Conservation (phyloP, 2,329 filamentous ascomycete genomes). For the Metarhizium brunneum region DNA sequence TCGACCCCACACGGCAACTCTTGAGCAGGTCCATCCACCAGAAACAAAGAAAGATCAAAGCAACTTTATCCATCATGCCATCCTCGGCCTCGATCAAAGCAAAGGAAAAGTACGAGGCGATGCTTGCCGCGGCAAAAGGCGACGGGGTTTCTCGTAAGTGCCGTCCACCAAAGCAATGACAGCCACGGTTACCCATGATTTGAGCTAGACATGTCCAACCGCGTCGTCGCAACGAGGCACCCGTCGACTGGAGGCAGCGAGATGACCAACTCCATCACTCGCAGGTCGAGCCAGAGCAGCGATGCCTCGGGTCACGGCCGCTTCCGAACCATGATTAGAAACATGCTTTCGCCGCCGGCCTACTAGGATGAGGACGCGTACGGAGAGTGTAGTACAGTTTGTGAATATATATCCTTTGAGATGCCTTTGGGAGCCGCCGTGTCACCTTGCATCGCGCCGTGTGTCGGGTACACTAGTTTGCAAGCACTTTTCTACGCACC, state of each 20-base stretch:
- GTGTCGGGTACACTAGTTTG: too few relatives aligned
- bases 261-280: conserved; percentile 7
- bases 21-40: background rate
- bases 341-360: conserved; percentile 6
- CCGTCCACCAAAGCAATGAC: background rate
- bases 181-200: background rate
- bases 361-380: background rate
- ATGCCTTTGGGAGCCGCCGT: too few relatives aligned
- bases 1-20: background rate
- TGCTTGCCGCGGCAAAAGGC: background rate
- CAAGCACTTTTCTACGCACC: too few relatives aligned
- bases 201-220: conserved; percentile 7
- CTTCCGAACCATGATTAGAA: conserved; percentile 8
- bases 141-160: background rate
- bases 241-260: conserved; percentile 8
- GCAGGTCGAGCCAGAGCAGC: conserved; percentile 8
- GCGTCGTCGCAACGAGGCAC: conserved; percentile 7
- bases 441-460: too few relatives aligned
- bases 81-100: background rate
- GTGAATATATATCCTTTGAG: background rate
- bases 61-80: background rate
- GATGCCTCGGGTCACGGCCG: conserved; percentile 2
- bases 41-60: background rate
- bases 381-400: background rate
- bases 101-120: background rate